A percentile compares a stretch with the other conserved stretches of the same genome.
Evolutionary conservation across 345 rosid genomes (phyloP).

Genomic region (Citrus unshiu): DNA sequence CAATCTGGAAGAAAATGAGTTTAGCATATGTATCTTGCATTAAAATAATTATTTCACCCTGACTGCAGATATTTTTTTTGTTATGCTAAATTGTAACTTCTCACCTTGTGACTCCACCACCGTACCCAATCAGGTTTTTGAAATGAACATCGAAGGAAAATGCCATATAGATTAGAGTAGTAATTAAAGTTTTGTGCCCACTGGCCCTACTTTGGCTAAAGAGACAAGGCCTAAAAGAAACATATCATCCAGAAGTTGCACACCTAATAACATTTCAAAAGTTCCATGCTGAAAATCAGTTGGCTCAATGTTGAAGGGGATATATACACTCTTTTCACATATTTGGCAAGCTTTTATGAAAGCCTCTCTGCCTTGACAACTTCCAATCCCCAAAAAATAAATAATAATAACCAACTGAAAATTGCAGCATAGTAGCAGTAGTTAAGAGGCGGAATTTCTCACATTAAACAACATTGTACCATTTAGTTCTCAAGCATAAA

Average conservation of each 20-base stretch:
- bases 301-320: neutral
- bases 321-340: neutral
- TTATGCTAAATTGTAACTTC: neutral
- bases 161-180: neutral
- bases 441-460: neutral
- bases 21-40: neutral
- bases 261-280: neutral
- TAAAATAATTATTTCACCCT: neutral
- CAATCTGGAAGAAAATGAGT: neutral
- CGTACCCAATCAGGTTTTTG: neutral
- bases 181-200: neutral
- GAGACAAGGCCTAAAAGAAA: neutral
- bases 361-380: neutral
- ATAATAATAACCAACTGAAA: neutral
- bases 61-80: neutral
- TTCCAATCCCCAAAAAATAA: neutral
- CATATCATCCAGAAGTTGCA: neutral
- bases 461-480: neutral
- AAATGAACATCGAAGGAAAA: neutral
- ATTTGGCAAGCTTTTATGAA: neutral
- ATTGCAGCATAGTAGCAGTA: neutral
- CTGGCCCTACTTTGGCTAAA: neutral
- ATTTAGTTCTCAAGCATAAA: neutral
- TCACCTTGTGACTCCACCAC: neutral
- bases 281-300: neutral